Percentiles rank a stretch among this genome's conserved stretches.
These are phyloP conservation scores for Polytrichum commune DNA, from an alignment of 225 moss, liverwort and hornwort species.

Conservation along the genomic window DNA sequence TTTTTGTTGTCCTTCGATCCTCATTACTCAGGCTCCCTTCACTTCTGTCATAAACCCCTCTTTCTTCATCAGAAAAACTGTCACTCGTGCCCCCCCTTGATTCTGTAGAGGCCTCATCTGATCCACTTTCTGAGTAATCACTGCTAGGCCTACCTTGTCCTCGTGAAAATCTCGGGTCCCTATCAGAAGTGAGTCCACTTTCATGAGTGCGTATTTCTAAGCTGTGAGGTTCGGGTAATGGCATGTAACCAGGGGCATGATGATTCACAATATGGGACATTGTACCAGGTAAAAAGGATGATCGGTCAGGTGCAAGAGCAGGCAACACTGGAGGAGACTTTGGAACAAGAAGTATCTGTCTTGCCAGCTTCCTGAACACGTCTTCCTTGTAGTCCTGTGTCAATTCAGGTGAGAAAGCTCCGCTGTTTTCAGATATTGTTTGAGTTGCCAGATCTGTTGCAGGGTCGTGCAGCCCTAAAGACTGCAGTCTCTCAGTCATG, in stretches of 20 bases:
- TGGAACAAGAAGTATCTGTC: conserved; percentile 64
- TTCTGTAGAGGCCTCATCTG: conserved; percentile 44
- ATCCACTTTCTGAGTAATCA: conserved; percentile 61
- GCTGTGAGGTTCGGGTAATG: conserved; percentile 75
- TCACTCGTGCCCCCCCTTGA: conserved; percentile 37
- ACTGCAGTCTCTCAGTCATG: conserved; percentile 38
- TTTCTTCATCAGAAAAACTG: conserved; percentile 48
- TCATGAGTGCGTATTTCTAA: conserved; percentile 34
- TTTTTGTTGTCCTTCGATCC: conserved; percentile 14
- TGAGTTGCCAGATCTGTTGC: conserved; percentile 13
- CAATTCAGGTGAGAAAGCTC: conserved; percentile 11
- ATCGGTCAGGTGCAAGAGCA: conserved; percentile 77
- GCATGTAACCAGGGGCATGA: conserved; percentile 78
- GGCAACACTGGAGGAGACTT: conserved; percentile 73
- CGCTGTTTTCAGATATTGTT: conserved; percentile 24
- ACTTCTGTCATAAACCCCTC: conserved; percentile 46
- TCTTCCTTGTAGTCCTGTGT: conserved; percentile 16
- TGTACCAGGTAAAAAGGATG: conserved; percentile 80
- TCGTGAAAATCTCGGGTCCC: conserved; percentile 18
- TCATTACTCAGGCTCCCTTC: conserved; percentile 45
- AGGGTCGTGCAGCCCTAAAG: conserved; percentile 37
- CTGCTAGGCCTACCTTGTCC: conserved; percentile 24
- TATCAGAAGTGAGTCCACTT: conserved; percentile 15
- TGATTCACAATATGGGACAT: conserved; percentile 98
- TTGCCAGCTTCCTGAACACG: conserved; percentile 49